phyloP scores from a whole-genome alignment of 169 alveolate species.

The Eimeria falciformis region DNA sequence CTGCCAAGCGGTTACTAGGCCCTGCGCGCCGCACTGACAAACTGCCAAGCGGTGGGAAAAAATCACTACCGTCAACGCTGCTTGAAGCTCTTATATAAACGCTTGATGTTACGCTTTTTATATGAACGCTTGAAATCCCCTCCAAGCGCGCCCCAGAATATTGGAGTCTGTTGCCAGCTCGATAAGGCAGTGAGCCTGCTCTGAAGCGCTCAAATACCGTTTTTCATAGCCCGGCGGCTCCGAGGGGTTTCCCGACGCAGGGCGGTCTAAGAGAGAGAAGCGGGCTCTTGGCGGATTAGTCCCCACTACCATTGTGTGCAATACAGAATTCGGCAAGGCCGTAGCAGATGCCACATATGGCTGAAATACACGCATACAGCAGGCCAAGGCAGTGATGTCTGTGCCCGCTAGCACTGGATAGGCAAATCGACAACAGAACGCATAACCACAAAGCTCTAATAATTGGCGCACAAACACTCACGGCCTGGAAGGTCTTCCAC shows the following conservation, averaged over 20 bases:
- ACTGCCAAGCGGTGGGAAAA: not conserved
- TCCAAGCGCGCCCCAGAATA: slow-evolving; percentile 73
- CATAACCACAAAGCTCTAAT: too few relatives aligned
- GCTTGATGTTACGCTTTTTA: not conserved
- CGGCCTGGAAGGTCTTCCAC: too few relatives aligned
- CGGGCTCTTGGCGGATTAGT: slow-evolving; percentile 8
- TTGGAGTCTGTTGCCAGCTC: slow-evolving; percentile 64
- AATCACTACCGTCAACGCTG: not conserved
- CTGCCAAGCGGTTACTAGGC: not conserved
- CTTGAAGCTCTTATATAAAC: not conserved
- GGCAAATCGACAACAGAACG: too few relatives aligned
- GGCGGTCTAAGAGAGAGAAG: not conserved
- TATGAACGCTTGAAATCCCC: slow-evolving; percentile 21
- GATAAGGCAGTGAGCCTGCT: slow-evolving; percentile 64
- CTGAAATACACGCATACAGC: slow-evolving; percentile 20
- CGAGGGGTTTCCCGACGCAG: not conserved
- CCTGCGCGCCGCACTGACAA: not conserved
- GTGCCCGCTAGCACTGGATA: too few relatives aligned
- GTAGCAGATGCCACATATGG: not conserved
- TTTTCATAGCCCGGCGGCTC: not conserved
- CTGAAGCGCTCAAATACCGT: not conserved
- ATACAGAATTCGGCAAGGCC: not conserved
- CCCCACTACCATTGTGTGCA: not conserved
- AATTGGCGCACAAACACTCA: too few relatives aligned
- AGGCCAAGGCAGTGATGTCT: too few relatives aligned